phyloP scores from a whole-genome alignment of 1,139 yeast species.

The Nematodospora anomalae region DNA sequence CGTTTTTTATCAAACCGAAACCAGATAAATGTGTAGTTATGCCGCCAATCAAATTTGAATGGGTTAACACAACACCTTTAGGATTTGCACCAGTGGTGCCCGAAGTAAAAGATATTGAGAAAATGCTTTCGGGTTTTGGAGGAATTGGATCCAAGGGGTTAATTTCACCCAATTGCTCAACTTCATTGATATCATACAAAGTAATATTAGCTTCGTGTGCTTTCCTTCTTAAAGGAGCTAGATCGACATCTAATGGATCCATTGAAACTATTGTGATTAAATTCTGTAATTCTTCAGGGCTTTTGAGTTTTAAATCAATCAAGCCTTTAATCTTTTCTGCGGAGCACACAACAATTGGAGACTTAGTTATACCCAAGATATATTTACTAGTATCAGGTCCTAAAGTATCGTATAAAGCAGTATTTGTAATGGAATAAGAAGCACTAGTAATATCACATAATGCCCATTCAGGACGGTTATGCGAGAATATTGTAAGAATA shows the following conservation, averaged over 20 bases:
- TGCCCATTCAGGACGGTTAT: slow-evolving; percentile 39
- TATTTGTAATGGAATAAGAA: slow-evolving; percentile 33
- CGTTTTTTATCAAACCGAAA: slow-evolving; percentile 13
- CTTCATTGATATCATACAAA: slow-evolving; percentile 50
- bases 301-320: slow-evolving; percentile 25
- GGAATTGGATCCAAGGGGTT: slow-evolving; percentile 45
- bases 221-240: slow-evolving; percentile 14
- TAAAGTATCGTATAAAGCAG: slow-evolving; percentile 41
- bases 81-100: slow-evolving; percentile 74
- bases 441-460: slow-evolving; percentile 38
- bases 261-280: slow-evolving; percentile 35
- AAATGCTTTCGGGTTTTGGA: slow-evolving; percentile 53
- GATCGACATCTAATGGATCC: slow-evolving; percentile 35
- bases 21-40: slow-evolving; percentile 26
- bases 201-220: slow-evolving; percentile 27
- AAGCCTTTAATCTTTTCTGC: slow-evolving; percentile 29
- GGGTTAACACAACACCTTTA: slow-evolving; percentile 68
- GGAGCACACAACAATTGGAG: slow-evolving; percentile 35
- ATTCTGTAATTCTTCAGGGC: slow-evolving; percentile 22
- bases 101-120: slow-evolving; percentile 73
- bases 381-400: slow-evolving; percentile 36
- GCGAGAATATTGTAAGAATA: slow-evolving; percentile 34
- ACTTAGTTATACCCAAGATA: slow-evolving; percentile 32
- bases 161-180: slow-evolving; percentile 52
- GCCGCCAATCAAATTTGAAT: slow-evolving; percentile 52